Conservation (phyloP, 768 basidiomycete genomes). For the Ephemerocybe angulata region DNA sequence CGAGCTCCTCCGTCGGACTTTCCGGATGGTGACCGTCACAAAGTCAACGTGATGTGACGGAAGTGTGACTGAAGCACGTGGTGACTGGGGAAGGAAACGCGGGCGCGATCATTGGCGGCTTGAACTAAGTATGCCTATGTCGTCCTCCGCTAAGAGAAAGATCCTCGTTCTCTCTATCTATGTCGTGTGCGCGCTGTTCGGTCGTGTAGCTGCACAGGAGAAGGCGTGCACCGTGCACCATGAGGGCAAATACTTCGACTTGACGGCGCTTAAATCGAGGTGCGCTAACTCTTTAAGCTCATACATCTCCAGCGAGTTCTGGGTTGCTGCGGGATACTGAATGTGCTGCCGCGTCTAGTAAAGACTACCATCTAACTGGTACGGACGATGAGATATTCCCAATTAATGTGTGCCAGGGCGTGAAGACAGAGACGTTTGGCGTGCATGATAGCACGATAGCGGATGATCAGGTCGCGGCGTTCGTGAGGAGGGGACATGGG, state of each 20-base stretch:
- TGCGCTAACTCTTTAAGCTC: constrained; percentile 26
- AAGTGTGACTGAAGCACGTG: constrained; percentile 5
- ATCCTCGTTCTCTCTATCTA: background rate
- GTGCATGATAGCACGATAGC: constrained; percentile 46
- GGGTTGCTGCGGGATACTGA: constrained; percentile 2
- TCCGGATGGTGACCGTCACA: constrained; percentile 5
- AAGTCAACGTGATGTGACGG: constrained; percentile 1
- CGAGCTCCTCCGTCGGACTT: constrained; percentile 7
- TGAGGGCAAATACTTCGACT: constrained; percentile 60
- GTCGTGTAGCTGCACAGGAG: constrained; percentile 33
- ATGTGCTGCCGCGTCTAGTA: constrained; percentile 36
- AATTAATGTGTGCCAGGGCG: constrained; percentile 64
- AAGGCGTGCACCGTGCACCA: constrained; percentile 59
- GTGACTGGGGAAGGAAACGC: no score
- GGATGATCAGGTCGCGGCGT: constrained; percentile 54
- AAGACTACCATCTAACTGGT: constrained; percentile 55
- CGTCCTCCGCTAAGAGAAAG: background rate
- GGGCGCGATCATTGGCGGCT: no score
- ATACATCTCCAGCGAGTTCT: constrained; percentile 4
- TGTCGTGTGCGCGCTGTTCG: background rate
- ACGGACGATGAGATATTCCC: constrained; percentile 44
- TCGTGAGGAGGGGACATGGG: constrained; percentile 56
- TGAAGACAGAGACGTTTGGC: constrained; percentile 57
- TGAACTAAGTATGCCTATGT: background rate
- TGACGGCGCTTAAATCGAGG: constrained; percentile 59